Percentiles rank a stretch among this genome's conserved stretches.
Evolutionary conservation across 805 yeast species (phyloP).

Genomic region (Kodamaea kakaduensis): DNA sequence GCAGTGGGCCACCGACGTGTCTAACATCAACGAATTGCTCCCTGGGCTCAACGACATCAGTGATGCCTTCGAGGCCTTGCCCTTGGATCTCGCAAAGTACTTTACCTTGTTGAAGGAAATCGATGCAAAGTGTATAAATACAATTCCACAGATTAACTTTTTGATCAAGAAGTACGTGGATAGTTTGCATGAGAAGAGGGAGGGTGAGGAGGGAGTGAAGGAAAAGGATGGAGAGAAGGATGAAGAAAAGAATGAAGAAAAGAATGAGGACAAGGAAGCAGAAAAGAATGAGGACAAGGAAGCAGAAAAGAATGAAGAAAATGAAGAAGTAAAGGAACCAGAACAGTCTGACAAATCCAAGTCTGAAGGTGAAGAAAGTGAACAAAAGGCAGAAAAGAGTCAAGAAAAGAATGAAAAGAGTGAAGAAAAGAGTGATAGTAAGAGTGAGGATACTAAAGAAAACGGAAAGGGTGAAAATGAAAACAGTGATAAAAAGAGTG

Average conservation of each 20-base stretch:
- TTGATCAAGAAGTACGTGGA: conserved; percentile 48
- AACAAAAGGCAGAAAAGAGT: too few relatives aligned
- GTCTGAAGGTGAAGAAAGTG: too few relatives aligned
- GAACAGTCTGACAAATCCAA: too few relatives aligned
- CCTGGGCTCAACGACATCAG: conserved; percentile 91
- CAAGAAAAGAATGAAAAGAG: conserved; percentile 1
- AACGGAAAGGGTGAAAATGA: too few relatives aligned
- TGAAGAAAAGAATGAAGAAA: conserved; percentile 7
- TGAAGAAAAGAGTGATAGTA: background rate
- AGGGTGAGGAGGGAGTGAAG: background rate
- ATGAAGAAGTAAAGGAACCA: too few relatives aligned
- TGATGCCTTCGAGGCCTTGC: conserved; percentile 89
- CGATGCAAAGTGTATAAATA: conserved; percentile 84
- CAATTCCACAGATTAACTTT: conserved; percentile 62
- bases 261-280: conserved; percentile 2
- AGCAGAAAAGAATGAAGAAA: too few relatives aligned
- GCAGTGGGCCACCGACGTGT: conserved; percentile 30
- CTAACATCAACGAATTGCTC: conserved; percentile 34
- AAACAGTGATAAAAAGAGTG: too few relatives aligned
- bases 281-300: conserved; percentile 1
- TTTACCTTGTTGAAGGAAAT: conserved; percentile 87
- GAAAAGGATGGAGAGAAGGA: conserved; percentile 3
- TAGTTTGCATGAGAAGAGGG: conserved; percentile 14
- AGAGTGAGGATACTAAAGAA: too few relatives aligned
- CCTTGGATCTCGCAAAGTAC: conserved; percentile 75